Conservation (phyloP, 306 rosid genomes). For the Delonix regia region DNA sequence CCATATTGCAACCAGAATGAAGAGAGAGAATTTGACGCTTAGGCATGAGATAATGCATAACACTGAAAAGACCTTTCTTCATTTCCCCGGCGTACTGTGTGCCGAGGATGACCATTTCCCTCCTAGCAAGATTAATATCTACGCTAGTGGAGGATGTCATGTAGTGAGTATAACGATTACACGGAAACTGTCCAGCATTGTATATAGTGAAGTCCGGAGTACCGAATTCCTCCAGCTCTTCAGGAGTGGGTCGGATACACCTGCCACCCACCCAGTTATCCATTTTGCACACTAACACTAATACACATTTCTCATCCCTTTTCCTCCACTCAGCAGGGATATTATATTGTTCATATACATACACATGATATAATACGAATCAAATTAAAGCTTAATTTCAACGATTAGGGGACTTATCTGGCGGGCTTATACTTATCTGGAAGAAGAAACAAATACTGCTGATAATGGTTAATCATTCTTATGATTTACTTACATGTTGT, state of each 20-base stretch:
- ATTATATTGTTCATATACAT: neutral
- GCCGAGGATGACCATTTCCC: slow-evolving; percentile 94
- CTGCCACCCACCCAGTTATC: slow-evolving; percentile 46
- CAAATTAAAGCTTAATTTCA: neutral
- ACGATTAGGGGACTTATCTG: slow-evolving; percentile 19
- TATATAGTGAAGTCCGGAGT: slow-evolving; percentile 91
- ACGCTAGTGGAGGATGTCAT: slow-evolving; percentile 95
- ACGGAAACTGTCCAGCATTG: slow-evolving; percentile 91
- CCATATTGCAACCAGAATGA: slow-evolving; percentile 93
- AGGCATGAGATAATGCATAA: slow-evolving; percentile 97
- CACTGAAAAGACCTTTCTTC: slow-evolving; percentile 89
- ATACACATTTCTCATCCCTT: neutral
- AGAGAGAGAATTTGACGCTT: slow-evolving; percentile 76
- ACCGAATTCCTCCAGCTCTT: slow-evolving; percentile 83
- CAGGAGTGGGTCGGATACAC: slow-evolving; percentile 85
- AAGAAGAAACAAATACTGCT: neutral
- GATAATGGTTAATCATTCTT: neutral
- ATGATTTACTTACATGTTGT: slow-evolving; percentile 79
- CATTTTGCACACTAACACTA: slow-evolving; percentile 4
- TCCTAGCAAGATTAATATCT: slow-evolving; percentile 79
- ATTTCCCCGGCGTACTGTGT: slow-evolving; percentile 97
- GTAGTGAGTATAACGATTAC: slow-evolving; percentile 90
- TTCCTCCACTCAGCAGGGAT: neutral
- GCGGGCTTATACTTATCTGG: slow-evolving; percentile 16
- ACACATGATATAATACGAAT: neutral